Conservation (phyloP, 495 filamentous ascomycete species). For the Neurospora intermedia region DNA sequence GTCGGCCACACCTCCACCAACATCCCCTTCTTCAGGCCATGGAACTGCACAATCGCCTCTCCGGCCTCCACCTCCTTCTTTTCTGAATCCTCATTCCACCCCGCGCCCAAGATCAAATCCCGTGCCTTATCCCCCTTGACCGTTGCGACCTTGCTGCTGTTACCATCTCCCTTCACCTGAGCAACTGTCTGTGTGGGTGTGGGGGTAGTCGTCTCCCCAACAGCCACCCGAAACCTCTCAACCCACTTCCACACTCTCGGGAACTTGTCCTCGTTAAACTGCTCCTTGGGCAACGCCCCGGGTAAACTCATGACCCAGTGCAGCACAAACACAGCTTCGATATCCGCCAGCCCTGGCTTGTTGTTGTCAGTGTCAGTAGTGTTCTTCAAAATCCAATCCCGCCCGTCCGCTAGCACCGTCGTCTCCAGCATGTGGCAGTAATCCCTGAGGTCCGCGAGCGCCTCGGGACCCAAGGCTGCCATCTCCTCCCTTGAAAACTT, state of each 20-base stretch:
- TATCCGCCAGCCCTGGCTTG: conserved; percentile 42
- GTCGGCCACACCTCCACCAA: conserved; percentile 44
- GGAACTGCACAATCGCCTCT: conserved; percentile 18
- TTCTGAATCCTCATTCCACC: conserved; percentile 22
- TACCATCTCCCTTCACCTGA: conserved; percentile 14
- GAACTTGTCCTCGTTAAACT: conserved; percentile 31
- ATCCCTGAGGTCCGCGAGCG: conserved; percentile 30
- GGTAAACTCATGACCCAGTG: conserved; percentile 44
- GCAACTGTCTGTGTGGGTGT: background rate
- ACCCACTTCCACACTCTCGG: conserved; percentile 48
- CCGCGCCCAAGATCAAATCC: conserved; percentile 20
- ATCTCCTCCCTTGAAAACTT: background rate
- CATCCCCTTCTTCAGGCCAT: conserved; percentile 34
- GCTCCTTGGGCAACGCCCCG: conserved; percentile 30
- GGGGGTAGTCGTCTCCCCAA: conserved; percentile 2
- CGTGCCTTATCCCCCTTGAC: conserved; percentile 41
- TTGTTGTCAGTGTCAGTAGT: conserved; percentile 11
- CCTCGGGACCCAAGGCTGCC: conserved; percentile 33
- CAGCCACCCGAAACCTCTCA: conserved; percentile 33
- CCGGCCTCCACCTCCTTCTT: conserved; percentile 32
- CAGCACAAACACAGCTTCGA: conserved; percentile 50
- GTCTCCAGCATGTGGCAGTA: conserved; percentile 41
- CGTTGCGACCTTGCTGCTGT: conserved; percentile 15
- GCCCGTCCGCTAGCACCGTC: conserved; percentile 43
- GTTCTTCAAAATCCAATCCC: conserved; percentile 41